Conservation (phyloP, 2,329 filamentous ascomycete species). For the Pestalotiopsis sp. region DNA sequence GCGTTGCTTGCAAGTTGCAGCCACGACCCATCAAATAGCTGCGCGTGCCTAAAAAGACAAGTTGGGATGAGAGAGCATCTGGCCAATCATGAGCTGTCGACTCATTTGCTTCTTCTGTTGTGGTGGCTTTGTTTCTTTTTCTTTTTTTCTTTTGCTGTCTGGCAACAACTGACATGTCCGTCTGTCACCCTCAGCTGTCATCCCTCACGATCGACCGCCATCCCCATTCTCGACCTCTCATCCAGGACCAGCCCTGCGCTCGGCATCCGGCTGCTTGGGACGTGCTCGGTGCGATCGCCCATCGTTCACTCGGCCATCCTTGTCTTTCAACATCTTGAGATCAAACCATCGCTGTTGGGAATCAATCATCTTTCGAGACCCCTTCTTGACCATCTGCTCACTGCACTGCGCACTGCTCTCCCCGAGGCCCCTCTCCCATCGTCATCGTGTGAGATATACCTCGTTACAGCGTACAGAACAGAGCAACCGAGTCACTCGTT, state of each 20-base stretch:
- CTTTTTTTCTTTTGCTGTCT: background rate
- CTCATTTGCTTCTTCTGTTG: background rate
- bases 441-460: no score
- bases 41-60: constrained; percentile 5
- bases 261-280: background rate
- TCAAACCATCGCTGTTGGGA: background rate
- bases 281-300: background rate
- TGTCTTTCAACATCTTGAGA: background rate
- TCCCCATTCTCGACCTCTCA: background rate
- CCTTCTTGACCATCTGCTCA: no score
- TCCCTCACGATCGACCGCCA: background rate
- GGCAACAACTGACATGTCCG: background rate
- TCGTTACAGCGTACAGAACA: background rate
- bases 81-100: background rate
- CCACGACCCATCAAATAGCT: background rate
- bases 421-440: no score
- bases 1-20: background rate
- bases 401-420: no score
- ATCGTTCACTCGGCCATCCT: background rate
- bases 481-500: background rate
- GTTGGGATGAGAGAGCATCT: background rate
- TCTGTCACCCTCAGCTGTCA: background rate
- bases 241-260: background rate
- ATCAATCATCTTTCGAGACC: background rate
- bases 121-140: background rate